phyloP scores from a whole-genome alignment of 495 filamentous ascomycete species.

The Tuber indicum region DNA sequence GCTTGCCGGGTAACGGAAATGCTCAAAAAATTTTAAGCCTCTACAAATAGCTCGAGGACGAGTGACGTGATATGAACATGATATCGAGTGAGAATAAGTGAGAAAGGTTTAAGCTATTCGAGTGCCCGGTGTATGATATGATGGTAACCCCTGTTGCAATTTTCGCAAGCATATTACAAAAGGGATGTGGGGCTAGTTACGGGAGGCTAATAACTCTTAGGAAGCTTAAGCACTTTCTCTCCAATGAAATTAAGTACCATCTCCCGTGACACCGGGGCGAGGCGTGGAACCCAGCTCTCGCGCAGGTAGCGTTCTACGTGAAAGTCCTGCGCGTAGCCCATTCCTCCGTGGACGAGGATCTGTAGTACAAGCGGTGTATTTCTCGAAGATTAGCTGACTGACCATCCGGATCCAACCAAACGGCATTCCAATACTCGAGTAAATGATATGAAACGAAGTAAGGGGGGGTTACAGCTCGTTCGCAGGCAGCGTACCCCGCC shows the following conservation, averaged over 20 bases:
- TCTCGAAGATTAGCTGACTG: not conserved
- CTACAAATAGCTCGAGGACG: not conserved
- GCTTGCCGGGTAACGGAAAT: not conserved
- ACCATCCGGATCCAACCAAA: constrained; percentile 2
- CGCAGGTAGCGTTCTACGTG: constrained; percentile 71
- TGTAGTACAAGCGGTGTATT: not conserved
- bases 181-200: not conserved
- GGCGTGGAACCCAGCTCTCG: constrained; percentile 66
- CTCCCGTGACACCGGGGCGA: constrained; percentile 69
- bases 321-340: constrained; percentile 74
- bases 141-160: not conserved
- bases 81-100: not conserved
- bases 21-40: not conserved
- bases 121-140: not conserved
- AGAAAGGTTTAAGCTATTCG: not conserved
- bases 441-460: not conserved
- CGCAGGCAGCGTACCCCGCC: no score
- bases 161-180: not conserved
- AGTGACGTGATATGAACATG: not conserved
- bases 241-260: constrained; percentile 77
- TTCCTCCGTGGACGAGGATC: constrained; percentile 60
- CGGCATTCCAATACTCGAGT: no score
- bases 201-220: constrained; percentile 47
- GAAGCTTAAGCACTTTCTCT: constrained; percentile 60
- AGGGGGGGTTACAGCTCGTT: not conserved